phyloP scores from a whole-genome alignment of 2,329 filamentous ascomycete species.

The Pseudopyricularia javanii region DNA sequence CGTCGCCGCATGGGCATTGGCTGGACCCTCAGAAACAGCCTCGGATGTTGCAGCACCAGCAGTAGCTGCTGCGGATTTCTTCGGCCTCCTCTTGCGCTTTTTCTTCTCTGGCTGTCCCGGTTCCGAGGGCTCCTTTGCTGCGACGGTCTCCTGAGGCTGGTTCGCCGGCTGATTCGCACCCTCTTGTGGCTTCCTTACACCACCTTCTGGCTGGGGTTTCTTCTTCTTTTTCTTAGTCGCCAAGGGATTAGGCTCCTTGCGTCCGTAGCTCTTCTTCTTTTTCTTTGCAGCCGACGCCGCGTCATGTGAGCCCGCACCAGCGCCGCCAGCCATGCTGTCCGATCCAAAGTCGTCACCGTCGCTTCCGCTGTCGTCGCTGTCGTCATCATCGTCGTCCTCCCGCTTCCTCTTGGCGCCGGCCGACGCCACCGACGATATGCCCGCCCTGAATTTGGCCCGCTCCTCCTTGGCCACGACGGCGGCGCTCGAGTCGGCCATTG shows the following conservation, averaged over 20 bases:
- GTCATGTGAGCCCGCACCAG: not conserved
- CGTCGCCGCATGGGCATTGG: not conserved
- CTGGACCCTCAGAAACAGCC: not conserved
- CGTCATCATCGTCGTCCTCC: slow-evolving; percentile 22
- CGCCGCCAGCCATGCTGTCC: not conserved
- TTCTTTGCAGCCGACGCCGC: slow-evolving; percentile 12
- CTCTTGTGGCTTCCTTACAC: not conserved
- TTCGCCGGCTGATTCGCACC: not conserved
- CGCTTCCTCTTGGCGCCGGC: slow-evolving; percentile 36
- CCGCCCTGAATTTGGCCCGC: slow-evolving; percentile 60
- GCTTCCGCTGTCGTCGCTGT: slow-evolving; percentile 21
- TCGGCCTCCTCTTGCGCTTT: slow-evolving; percentile 12
- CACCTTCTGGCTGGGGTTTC: slow-evolving; percentile 6
- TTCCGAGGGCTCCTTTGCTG: not conserved
- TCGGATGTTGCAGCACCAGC: not conserved
- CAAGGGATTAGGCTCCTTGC: slow-evolving; percentile 20
- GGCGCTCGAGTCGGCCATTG: slow-evolving; percentile 52
- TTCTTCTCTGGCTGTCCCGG: slow-evolving; percentile 7
- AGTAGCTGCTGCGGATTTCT: slow-evolving; percentile 4
- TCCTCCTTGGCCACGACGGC: slow-evolving; percentile 56
- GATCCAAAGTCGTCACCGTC: slow-evolving; percentile 15
- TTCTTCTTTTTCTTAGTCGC: slow-evolving; percentile 22
- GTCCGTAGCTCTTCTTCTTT: slow-evolving; percentile 17
- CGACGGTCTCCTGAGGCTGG: not conserved
- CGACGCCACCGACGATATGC: slow-evolving; percentile 36